Percentiles rank a stretch among this genome's conserved stretches.
These are phyloP conservation scores for Tricholoma furcatifolium DNA, from an alignment of 768 basidiomycete genomes.

Conservation along the genomic window DNA sequence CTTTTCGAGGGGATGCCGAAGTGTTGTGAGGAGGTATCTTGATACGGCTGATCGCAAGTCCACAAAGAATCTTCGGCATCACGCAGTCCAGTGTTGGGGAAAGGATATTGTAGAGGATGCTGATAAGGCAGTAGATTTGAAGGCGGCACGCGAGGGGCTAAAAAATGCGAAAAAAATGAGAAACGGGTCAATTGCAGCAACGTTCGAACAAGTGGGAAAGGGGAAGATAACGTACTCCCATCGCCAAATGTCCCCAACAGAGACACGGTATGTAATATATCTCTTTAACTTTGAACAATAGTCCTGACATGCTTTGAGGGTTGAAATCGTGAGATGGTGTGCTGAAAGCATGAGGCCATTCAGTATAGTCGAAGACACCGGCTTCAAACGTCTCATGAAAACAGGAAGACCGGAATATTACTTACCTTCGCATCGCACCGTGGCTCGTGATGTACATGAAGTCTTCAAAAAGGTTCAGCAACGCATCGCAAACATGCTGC, in stretches of 20 bases:
- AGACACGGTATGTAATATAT: conserved; percentile 13
- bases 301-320: not conserved
- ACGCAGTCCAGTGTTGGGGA: conserved; percentile 32
- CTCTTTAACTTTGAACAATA: not conserved
- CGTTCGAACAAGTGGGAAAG: conserved; percentile 28
- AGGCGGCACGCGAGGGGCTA: conserved; percentile 7
- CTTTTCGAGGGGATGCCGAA: conserved; percentile 15
- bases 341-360: not conserved
- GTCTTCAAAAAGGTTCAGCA: no score
- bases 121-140: conserved; percentile 5
- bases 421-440: no score
- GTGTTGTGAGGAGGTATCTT: conserved; percentile 20
- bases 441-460: no score
- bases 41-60: conserved; percentile 26
- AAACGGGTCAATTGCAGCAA: conserved; percentile 22
- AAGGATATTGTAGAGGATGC: conserved; percentile 17
- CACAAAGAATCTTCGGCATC: conserved; percentile 26
- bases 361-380: not conserved
- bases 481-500: no score
- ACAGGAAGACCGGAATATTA: no score
- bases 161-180: conserved; percentile 7
- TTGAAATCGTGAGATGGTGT: not conserved
- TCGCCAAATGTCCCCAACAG: conserved; percentile 15
- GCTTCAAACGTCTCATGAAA: not conserved
- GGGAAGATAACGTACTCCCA: conserved; percentile 28